Conservation (phyloP, 2,329 filamentous ascomycete genomes). For the Botrytis byssoidea region DNA sequence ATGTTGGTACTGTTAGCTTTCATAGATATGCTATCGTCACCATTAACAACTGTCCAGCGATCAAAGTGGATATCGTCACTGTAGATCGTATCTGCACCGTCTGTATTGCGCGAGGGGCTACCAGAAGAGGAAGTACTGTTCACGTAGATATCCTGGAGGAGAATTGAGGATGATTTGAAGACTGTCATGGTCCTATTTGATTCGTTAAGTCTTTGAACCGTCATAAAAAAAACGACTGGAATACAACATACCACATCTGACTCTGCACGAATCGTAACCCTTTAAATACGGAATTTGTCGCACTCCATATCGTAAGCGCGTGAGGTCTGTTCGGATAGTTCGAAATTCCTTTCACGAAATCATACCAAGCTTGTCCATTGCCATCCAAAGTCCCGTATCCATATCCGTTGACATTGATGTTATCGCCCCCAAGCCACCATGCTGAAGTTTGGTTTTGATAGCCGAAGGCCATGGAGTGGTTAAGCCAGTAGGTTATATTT, state of each 20-base stretch:
- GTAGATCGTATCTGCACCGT: constrained; percentile 52
- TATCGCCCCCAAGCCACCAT: constrained; percentile 54
- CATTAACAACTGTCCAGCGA: constrained; percentile 51
- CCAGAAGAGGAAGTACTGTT: constrained; percentile 44
- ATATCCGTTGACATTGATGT: constrained; percentile 50
- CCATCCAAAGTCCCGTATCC: constrained; percentile 55
- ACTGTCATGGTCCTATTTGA: constrained; percentile 43
- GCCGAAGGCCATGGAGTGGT: constrained; percentile 39
- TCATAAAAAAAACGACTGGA: background rate
- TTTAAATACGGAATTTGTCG: constrained; percentile 49
- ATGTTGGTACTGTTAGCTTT: constrained; percentile 60
- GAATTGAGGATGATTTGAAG: constrained; percentile 44
- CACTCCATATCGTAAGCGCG: constrained; percentile 49
- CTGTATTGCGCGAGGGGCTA: constrained; percentile 44
- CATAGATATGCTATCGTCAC: constrained; percentile 53
- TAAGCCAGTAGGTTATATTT: constrained; percentile 21
- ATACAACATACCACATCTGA: constrained; percentile 52
- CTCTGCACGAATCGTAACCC: constrained; percentile 53
- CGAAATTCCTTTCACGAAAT: constrained; percentile 45
- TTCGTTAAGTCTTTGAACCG: background rate
- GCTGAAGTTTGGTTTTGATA: constrained; percentile 58
- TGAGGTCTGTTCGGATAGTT: constrained; percentile 53
- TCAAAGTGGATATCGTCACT: constrained; percentile 52
- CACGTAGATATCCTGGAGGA: constrained; percentile 52
- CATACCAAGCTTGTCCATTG: constrained; percentile 61